A percentile compares a stretch with the other conserved stretches of the same genome.
phyloP scores from a whole-genome alignment of 2,329 filamentous ascomycete genomes.

The Setomelanomma holmii region DNA sequence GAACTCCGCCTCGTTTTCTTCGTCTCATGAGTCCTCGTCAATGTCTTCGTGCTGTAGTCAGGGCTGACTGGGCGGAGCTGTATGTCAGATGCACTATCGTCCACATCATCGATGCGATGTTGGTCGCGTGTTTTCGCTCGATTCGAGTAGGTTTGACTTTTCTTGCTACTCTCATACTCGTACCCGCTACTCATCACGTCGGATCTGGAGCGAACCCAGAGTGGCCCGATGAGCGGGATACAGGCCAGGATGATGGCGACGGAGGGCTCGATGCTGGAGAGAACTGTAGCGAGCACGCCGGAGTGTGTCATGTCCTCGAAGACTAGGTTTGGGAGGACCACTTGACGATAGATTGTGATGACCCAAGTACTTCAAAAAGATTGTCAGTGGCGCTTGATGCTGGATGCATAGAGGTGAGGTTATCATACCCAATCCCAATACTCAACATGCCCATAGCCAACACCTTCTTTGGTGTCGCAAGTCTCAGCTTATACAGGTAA shows the following conservation, averaged over 20 bases:
- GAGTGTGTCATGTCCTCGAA: constrained; percentile 27
- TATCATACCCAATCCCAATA: constrained; percentile 26
- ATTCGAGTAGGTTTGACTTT: not conserved
- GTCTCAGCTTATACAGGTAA: constrained; percentile 20
- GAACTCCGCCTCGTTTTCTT: not conserved
- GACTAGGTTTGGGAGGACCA: constrained; percentile 11
- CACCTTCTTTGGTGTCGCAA: constrained; percentile 21
- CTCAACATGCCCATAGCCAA: constrained; percentile 22
- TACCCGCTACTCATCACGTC: not conserved
- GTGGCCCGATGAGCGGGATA: constrained; percentile 24
- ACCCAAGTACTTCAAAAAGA: constrained; percentile 23
- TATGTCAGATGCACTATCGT: not conserved
- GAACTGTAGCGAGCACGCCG: constrained; percentile 24
- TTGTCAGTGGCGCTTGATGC: not conserved
- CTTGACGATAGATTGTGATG: constrained; percentile 32
- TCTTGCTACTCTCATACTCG: constrained; percentile 2
- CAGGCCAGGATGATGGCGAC: constrained; percentile 31
- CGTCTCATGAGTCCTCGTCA: not conserved
- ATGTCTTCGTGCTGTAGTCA: not conserved
- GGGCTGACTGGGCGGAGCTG: not conserved
- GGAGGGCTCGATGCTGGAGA: constrained; percentile 28
- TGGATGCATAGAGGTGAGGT: not conserved
- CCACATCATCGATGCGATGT: not conserved
- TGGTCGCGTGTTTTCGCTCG: not conserved
- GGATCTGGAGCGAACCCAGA: constrained; percentile 2